Conservation (phyloP, 345 rosid species). For the Aquilaria sinensis region DNA sequence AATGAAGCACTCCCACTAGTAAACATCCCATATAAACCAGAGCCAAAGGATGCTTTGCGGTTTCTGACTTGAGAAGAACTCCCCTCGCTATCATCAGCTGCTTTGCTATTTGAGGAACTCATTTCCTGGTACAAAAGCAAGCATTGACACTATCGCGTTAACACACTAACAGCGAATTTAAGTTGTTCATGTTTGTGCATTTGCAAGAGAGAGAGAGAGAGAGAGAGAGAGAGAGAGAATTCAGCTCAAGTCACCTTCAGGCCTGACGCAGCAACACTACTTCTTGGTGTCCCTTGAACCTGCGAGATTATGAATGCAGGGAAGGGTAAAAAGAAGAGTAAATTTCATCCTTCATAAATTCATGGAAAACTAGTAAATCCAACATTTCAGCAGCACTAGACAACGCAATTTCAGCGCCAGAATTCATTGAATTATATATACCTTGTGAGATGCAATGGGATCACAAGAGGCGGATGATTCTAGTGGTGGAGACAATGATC, state of each 20-base stretch:
- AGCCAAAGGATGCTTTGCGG: constrained; percentile 16
- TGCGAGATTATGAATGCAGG: constrained; percentile 13
- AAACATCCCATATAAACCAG: constrained; percentile 13
- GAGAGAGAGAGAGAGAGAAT: neutral
- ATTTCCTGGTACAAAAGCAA: constrained; percentile 35
- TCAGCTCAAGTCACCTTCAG: constrained; percentile 29
- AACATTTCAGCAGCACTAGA: too few relatives aligned
- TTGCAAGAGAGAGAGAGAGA: neutral
- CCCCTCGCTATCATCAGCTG: constrained; percentile 17
- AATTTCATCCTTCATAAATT: too few relatives aligned
- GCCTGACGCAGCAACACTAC: constrained; percentile 25
- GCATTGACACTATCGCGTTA: neutral
- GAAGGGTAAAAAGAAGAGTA: neutral
- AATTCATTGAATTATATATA: too few relatives aligned
- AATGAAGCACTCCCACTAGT: constrained; percentile 14
- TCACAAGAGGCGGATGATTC: constrained; percentile 30
- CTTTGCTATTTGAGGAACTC: constrained; percentile 22
- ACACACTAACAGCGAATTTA: too few relatives aligned
- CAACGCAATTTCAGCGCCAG: too few relatives aligned
- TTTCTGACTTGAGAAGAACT: constrained; percentile 15
- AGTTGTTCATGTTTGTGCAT: too few relatives aligned
- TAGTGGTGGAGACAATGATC: constrained; percentile 39
- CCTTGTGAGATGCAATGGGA: constrained; percentile 47
- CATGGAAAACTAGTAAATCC: too few relatives aligned
- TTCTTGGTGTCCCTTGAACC: constrained; percentile 25